A percentile compares a stretch with the other conserved stretches of the same genome.
Conservation (phyloP, 441 rosid species). For the Biscutella laevigata region DNA sequence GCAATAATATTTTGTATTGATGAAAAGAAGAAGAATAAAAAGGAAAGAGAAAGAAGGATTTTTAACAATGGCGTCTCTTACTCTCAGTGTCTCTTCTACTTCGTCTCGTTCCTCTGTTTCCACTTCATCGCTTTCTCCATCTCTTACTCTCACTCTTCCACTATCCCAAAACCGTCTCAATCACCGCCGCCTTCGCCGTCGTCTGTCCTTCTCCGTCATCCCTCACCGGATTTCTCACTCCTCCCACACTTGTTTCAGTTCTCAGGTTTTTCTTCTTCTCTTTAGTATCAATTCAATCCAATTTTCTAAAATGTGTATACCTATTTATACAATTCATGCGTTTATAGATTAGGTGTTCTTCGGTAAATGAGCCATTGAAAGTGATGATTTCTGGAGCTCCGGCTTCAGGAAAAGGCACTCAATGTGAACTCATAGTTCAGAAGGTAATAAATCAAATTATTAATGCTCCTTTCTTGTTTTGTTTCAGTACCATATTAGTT, state of each 20-base stretch:
- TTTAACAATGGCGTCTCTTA: slow-evolving; percentile 25
- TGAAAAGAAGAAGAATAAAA: background rate
- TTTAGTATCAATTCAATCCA: background rate
- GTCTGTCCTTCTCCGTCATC: slow-evolving; percentile 6
- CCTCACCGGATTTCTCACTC: background rate
- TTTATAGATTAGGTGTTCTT: slow-evolving; percentile 51
- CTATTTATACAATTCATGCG: no score
- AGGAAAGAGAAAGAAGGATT: background rate
- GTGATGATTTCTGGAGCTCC: slow-evolving; percentile 96
- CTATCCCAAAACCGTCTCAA: slow-evolving; percentile 1
- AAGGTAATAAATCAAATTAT: slow-evolving; percentile 43
- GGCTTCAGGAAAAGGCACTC: slow-evolving; percentile 92
- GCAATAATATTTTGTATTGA: background rate
- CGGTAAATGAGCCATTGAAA: slow-evolving; percentile 49
- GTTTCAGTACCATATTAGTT: background rate
- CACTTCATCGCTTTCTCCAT: slow-evolving; percentile 20
- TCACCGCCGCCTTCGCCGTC: background rate
- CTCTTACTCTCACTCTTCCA: slow-evolving; percentile 5
- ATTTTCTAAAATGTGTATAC: background rate
- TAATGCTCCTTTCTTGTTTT: background rate
- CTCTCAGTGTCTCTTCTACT: slow-evolving; percentile 7
- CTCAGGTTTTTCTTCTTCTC: slow-evolving; percentile 10
- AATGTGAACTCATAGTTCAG: slow-evolving; percentile 66
- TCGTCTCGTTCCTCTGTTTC: slow-evolving; percentile 12
- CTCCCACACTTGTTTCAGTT: background rate